Evolutionary conservation across 441 rosid species (phyloP).

Genomic region (California macrophylla): DNA sequence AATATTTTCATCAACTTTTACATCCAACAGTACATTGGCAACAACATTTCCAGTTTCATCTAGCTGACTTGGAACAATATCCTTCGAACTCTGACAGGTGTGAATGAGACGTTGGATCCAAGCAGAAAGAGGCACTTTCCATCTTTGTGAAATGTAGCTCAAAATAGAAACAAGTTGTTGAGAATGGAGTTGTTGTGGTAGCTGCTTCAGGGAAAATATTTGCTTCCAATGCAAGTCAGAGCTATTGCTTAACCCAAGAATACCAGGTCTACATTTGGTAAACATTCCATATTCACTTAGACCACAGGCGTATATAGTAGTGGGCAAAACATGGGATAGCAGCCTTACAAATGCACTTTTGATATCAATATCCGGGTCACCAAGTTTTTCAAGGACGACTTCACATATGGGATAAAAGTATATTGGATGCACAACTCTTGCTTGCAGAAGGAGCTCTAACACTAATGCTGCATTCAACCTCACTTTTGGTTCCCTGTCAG

Average conservation of each 20-base stretch:
- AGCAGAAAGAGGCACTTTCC: constrained; percentile 84
- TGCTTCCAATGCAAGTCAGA: constrained; percentile 82
- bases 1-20: constrained; percentile 54
- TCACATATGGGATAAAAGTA: constrained; percentile 50
- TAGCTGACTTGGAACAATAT: constrained; percentile 35
- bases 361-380: constrained; percentile 70
- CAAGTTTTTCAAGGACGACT: constrained; percentile 67
- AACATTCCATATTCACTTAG: constrained; percentile 38
- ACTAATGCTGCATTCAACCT: constrained; percentile 58
- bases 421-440: constrained; percentile 57
- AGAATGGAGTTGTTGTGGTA: constrained; percentile 63
- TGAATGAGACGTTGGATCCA: constrained; percentile 80
- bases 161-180: constrained; percentile 91
- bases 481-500: constrained; percentile 79
- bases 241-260: constrained; percentile 33
- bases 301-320: constrained; percentile 51
- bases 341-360: constrained; percentile 58
- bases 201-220: constrained; percentile 75
- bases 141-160: constrained; percentile 90
- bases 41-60: constrained; percentile 49
- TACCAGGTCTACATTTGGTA: constrained; percentile 36
- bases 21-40: constrained; percentile 40
- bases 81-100: constrained; percentile 48
- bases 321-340: constrained; percentile 63
- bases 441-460: constrained; percentile 70